A percentile compares a stretch with the other conserved stretches of the same genome.
Evolutionary conservation across 2,329 filamentous ascomycete species (phyloP).

Genomic region (Arthrobotrys iridis): DNA sequence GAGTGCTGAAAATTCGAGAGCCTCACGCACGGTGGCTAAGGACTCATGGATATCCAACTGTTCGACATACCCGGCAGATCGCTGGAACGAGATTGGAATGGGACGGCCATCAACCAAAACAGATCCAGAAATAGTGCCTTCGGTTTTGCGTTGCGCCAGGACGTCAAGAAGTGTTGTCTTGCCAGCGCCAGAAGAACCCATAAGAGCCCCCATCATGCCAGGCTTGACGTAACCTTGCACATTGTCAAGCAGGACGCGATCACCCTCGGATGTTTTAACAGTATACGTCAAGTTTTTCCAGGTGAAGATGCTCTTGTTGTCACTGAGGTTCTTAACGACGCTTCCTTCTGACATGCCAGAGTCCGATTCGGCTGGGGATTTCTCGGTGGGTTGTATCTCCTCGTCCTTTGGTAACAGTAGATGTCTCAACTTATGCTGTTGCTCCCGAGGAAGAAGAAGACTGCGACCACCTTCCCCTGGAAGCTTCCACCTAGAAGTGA

Average conservation of each 20-base stretch:
- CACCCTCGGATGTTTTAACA: slow-evolving; percentile 78
- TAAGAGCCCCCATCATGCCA: slow-evolving; percentile 85
- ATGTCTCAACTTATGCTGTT: no score
- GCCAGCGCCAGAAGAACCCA: slow-evolving; percentile 92
- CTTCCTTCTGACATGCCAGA: no score
- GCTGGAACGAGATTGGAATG: slow-evolving; percentile 84
- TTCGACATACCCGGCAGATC: slow-evolving; percentile 77
- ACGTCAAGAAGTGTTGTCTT: slow-evolving; percentile 92
- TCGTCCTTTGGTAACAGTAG: no score
- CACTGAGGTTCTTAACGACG: no score
- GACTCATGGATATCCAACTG: slow-evolving; percentile 73
- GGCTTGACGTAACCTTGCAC: slow-evolving; percentile 95
- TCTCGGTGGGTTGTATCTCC: no score
- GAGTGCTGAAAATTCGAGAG: slow-evolving; percentile 72
- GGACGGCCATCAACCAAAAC: slow-evolving; percentile 83
- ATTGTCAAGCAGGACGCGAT: slow-evolving; percentile 75
- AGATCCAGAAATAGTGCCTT: slow-evolving; percentile 87
- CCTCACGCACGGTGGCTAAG: slow-evolving; percentile 72
- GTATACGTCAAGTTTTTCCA: slow-evolving; percentile 78
- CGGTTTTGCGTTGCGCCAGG: slow-evolving; percentile 83
- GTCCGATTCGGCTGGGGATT: no score
- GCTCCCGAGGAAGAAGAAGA: no score
- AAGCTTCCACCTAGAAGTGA: no score
- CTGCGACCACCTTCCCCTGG: no score
- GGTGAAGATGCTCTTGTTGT: slow-evolving; percentile 68